Evolutionary conservation across 768 basidiomycete genomes (phyloP), one percentile per base, ranked within the genome.

Genomic region (Podaxis carcinomalis): DNA sequence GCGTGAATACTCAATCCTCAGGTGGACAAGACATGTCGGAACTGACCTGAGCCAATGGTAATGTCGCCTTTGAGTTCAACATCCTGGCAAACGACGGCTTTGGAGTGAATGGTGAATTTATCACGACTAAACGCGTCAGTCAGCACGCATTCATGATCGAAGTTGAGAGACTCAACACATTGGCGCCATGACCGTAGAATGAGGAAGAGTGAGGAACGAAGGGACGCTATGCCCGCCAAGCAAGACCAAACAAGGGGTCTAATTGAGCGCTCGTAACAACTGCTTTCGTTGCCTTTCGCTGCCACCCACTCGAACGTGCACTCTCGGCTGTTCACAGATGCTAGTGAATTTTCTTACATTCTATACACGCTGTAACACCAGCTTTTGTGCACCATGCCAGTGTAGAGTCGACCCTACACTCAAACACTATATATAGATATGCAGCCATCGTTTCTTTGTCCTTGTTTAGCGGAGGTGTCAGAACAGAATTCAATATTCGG

Each of bases 1-100:
- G 51, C 23, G 4, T 21, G 39, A 13, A 53, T 37, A 40, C 39
- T 21, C 50, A 32, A 32, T 32, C 7, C 2, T 9, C 32, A 32
- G 32, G 7, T 3, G 9, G 36, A 0, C 13, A 35, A 55, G 4
- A 25, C n/a, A 19, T 5, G 50, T 13, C 5, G 4, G 23, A 61
- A 61, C 65, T 4, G 54, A 86, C 92, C 90, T 70, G 91, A 80
- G 27, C 94, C 95, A 60, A 99, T 90, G 19, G 94, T 95, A 57
- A 96, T 91, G 68, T 95, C 90, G 54, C 97, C 96, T 70, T 93
- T 92, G 66, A 98, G 80, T 64, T 98, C 95, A 32, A 93, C 92
- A 76, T 97, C 95, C 69, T 93, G 90, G 70, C 92, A 93, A 28
- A 98, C 90, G 51, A 96, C 82, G 5, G 93, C 90, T 70, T 88